phyloP scores from a whole-genome alignment of 805 yeast species.

The Lachancea thermotolerans region DNA sequence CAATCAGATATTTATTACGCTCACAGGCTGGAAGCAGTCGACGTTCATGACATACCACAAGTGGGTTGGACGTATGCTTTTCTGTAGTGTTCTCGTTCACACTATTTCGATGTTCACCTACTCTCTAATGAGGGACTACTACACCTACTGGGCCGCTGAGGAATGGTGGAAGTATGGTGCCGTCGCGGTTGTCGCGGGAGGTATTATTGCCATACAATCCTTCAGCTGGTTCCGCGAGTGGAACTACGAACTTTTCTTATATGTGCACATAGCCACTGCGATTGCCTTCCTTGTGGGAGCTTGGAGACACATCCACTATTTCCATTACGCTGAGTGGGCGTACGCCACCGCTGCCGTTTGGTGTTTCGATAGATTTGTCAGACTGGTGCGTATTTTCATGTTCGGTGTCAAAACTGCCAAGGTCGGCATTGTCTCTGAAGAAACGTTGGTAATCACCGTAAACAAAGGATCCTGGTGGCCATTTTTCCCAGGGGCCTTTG shows the following conservation, averaged over 20 bases:
- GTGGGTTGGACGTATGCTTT: constrained; percentile 49
- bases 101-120: constrained; percentile 45
- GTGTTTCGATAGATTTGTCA: constrained; percentile 56
- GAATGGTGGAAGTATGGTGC: constrained; percentile 37
- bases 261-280: constrained; percentile 41
- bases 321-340: constrained; percentile 45
- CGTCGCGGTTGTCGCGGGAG: constrained; percentile 32
- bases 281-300: constrained; percentile 41
- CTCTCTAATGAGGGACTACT: constrained; percentile 34
- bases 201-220: constrained; percentile 40
- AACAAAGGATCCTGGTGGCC: constrained; percentile 11
- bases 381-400: constrained; percentile 46
- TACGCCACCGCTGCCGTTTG: constrained; percentile 58
- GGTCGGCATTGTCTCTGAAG: constrained; percentile 16
- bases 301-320: constrained; percentile 36
- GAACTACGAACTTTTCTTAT: constrained; percentile 42
- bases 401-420: constrained; percentile 59
- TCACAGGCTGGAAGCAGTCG: constrained; percentile 58
- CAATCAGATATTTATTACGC: constrained; percentile 55
- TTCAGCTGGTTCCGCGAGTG: constrained; percentile 39
- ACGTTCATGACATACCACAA: constrained; percentile 60
- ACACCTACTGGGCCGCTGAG: constrained; percentile 34
- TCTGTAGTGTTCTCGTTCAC: constrained; percentile 47
- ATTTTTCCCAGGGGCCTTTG: constrained; percentile 42
- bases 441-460: constrained; percentile 11